Conservation (phyloP, 805 yeast genomes). For the Naumovozyma dairenensis region DNA sequence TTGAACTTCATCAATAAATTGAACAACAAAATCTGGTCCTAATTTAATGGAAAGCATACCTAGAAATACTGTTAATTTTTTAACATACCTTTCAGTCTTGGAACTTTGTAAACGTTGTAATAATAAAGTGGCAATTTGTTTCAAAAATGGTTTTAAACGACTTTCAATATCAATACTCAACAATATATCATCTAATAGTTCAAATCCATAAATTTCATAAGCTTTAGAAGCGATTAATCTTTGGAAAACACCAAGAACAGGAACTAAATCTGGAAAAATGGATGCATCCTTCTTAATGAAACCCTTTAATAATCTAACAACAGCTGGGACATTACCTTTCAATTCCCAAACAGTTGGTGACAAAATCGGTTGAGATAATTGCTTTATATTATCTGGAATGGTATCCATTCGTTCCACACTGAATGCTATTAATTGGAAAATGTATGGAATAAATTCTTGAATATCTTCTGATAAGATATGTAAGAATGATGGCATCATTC, state of each 20-base stretch:
- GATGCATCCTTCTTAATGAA: slow-evolving; percentile 37
- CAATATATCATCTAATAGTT: slow-evolving; percentile 63
- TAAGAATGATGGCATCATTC: slow-evolving; percentile 59
- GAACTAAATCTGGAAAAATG: slow-evolving; percentile 44
- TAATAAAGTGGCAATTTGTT: slow-evolving; percentile 65
- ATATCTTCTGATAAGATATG: slow-evolving; percentile 69
- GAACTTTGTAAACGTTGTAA: slow-evolving; percentile 73
- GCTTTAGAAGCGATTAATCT: slow-evolving; percentile 77
- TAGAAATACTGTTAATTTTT: slow-evolving; percentile 58
- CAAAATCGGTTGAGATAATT: slow-evolving; percentile 67
- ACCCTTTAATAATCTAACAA: slow-evolving; percentile 67
- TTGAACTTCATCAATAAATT: slow-evolving; percentile 68
- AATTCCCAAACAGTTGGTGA: slow-evolving; percentile 93
- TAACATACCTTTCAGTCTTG: slow-evolving; percentile 72
- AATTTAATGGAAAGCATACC: slow-evolving; percentile 41
- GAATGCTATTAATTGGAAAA: slow-evolving; percentile 80
- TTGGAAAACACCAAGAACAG: slow-evolving; percentile 93
- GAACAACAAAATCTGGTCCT: slow-evolving; percentile 44
- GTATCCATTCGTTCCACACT: slow-evolving; percentile 46
- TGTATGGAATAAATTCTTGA: slow-evolving; percentile 89
- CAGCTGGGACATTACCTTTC: slow-evolving; percentile 88
- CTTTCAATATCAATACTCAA: slow-evolving; percentile 41
- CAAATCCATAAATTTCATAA: slow-evolving; percentile 78
- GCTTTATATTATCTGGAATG: slow-evolving; percentile 57
- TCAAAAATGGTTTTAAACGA: slow-evolving; percentile 43